phyloP scores from a whole-genome alignment of 2,329 filamentous ascomycete species.

The Elsinoe fawcettii region DNA sequence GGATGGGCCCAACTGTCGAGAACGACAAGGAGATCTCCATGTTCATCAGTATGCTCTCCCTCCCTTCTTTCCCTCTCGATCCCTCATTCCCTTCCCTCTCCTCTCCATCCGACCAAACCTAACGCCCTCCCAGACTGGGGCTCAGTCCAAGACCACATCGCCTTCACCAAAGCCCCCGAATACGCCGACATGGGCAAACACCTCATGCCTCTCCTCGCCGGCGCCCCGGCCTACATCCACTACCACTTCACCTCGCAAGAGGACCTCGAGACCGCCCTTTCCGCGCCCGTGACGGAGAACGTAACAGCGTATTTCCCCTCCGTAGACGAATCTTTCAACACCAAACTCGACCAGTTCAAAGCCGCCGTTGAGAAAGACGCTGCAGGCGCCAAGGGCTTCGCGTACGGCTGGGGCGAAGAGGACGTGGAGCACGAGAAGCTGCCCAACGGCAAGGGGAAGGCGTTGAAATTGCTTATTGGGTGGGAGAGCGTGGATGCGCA shows the following conservation, averaged over 20 bases:
- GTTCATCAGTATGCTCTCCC: conserved; percentile 32
- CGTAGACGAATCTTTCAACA: conserved; percentile 28
- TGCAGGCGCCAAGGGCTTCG: conserved; percentile 23
- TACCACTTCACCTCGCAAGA: conserved; percentile 25
- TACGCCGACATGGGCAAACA: conserved; percentile 35
- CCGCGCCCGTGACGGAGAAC: conserved; percentile 45
- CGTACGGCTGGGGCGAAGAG: conserved; percentile 33
- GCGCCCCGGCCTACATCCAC: conserved; percentile 29
- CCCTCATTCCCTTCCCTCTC: neutral
- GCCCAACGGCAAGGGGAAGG: conserved; percentile 30
- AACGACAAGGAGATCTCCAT: conserved; percentile 31
- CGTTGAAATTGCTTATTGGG: conserved; percentile 40
- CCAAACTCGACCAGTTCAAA: conserved; percentile 34
- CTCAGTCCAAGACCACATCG: conserved; percentile 31
- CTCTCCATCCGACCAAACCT: neutral
- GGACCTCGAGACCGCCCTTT: conserved; percentile 21
- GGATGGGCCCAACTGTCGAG: conserved; percentile 36
- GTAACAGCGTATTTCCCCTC: conserved; percentile 38
- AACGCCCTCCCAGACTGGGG: conserved; percentile 36
- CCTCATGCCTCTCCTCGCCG: conserved; percentile 27
- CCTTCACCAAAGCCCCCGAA: conserved; percentile 31
- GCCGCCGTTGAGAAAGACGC: conserved; percentile 28
- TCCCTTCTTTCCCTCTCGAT: neutral
- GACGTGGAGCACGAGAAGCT: conserved; percentile 20
- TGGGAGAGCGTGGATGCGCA: conserved; percentile 48